Conservation (phyloP, 1,284 basidiomycete genomes). For the Coniferiporia weirii region DNA sequence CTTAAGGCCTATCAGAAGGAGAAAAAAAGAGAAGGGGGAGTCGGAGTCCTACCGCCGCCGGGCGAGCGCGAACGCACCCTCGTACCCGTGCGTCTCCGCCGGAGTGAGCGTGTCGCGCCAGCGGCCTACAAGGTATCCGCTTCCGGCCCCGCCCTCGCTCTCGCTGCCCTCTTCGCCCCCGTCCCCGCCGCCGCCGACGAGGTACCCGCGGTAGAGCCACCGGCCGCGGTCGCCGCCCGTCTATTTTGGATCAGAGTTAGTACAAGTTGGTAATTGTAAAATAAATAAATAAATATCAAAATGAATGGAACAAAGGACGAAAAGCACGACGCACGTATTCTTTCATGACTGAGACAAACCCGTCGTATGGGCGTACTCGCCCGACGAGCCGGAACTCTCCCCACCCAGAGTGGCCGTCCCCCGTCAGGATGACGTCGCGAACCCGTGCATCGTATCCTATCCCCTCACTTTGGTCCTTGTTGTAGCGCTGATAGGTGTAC, state of each 20-base stretch:
- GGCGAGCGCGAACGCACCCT: constrained; percentile 72
- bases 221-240: constrained; percentile 61
- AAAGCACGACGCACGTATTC: constrained; percentile 56
- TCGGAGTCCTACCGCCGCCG: constrained; percentile 41
- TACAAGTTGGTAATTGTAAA: too few relatives aligned
- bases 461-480: constrained; percentile 14
- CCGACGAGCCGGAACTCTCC: constrained; percentile 70
- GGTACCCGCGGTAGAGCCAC: constrained; percentile 74
- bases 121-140: constrained; percentile 62
- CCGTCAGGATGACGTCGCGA: constrained; percentile 59
- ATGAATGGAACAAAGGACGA: background rate
- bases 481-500: background rate
- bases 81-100: constrained; percentile 52
- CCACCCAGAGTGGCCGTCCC: constrained; percentile 81
- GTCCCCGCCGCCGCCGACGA: constrained; percentile 43
- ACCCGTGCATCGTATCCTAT: constrained; percentile 30
- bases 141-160: constrained; percentile 8
- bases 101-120: constrained; percentile 72
- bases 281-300: background rate
- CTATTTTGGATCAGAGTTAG: constrained; percentile 30
- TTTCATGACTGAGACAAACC: constrained; percentile 64
- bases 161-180: background rate
- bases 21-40: background rate
- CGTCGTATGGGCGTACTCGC: constrained; percentile 63
- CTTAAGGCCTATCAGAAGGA: background rate